Evolutionary conservation across 2,329 filamentous ascomycete species (phyloP), one percentile per base, ranked within the genome.

Genomic region (Sarocladium oryzae): DNA sequence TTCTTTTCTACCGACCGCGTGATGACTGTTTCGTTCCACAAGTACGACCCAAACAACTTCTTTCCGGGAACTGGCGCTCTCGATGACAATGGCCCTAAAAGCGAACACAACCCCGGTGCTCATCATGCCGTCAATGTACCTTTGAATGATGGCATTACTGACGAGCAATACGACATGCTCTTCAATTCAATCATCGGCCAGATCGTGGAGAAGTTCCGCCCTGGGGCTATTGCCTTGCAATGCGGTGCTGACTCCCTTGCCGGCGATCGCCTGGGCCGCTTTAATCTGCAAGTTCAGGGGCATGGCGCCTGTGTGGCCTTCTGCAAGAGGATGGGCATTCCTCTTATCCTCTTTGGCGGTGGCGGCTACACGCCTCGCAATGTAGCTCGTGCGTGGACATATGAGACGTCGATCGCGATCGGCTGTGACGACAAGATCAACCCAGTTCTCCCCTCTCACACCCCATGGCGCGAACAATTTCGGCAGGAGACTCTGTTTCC

Each of bases 301-400:
- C 93, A 99, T 69, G 92, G 90, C 50, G 85, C 86, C 56, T 99
- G 93, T 66, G 89, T 96, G 53, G 82, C 85, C 48, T 96, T 86
- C 61, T 89, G 91, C 68, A 97, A 97, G 68, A 81, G 76, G 43
- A 82, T 90, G 56, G 77, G 79, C 6, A 74, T 95, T 1, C 93
- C 93, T 2, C 78, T 97, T 55, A 83, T 99, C 48, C 81, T 99
- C 51, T 88, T 97, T 53, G 93, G 93, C 40, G 93, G 93, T 35
- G 93, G 93, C 52, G 93, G 93, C 24, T 99, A 99, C 69, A 99
- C 93, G 13, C 91, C 93, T 4, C 83, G 92, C 57, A 99, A 99
- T 62, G 93, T 99, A 6, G 93, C 93, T 37, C 86, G 93, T 51
- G 90, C 92, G 26, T 99, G 93, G 93, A 89, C 91, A 21, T 92